Conservation (phyloP, 1,284 basidiomycete genomes). For the Apiotrichum laibachii region DNA sequence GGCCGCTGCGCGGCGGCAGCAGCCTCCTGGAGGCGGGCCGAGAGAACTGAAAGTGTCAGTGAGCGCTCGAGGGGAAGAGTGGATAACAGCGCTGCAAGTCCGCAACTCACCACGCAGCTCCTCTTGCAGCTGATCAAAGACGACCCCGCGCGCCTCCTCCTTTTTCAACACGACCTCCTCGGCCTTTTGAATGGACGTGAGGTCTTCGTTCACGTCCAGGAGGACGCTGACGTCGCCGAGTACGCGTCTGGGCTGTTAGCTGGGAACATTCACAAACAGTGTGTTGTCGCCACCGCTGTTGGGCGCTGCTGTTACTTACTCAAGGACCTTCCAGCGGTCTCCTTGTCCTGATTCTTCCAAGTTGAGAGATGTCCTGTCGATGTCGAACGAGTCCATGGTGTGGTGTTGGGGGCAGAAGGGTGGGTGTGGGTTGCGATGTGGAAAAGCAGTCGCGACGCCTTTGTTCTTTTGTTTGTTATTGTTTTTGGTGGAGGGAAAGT, state of each 20-base stretch:
- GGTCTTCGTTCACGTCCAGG: constrained; percentile 35
- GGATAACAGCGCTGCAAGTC: not conserved
- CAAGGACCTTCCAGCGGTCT: too few species aligned
- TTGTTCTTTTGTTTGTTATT: too few species aligned
- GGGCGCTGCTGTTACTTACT: too few species aligned
- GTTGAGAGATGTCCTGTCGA: too few species aligned
- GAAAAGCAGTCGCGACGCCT: too few species aligned
- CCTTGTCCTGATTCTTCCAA: too few species aligned
- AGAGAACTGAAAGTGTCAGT: constrained; percentile 2
- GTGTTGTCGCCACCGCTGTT: not conserved
- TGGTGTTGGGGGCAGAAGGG: too few species aligned
- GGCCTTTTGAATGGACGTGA: constrained; percentile 34
- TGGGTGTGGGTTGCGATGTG: too few species aligned
- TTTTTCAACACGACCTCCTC: constrained; percentile 37
- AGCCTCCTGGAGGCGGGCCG: constrained; percentile 19
- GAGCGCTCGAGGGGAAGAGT: not conserved
- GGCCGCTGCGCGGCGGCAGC: constrained; percentile 40
- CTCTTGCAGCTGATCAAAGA: constrained; percentile 27
- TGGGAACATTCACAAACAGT: not conserved
- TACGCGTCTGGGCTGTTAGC: constrained; percentile 22
- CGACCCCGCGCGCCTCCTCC: constrained; percentile 27
- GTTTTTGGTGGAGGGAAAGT: too few species aligned
- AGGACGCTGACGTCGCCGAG: constrained; percentile 30
- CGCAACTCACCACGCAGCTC: constrained; percentile 34
- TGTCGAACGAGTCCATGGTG: too few species aligned